Percentiles rank a stretch among this genome's conserved stretches.
phyloP scores from a whole-genome alignment of 192 early-diverging fungal genomes.

The Glomus cerebriforme region DNA sequence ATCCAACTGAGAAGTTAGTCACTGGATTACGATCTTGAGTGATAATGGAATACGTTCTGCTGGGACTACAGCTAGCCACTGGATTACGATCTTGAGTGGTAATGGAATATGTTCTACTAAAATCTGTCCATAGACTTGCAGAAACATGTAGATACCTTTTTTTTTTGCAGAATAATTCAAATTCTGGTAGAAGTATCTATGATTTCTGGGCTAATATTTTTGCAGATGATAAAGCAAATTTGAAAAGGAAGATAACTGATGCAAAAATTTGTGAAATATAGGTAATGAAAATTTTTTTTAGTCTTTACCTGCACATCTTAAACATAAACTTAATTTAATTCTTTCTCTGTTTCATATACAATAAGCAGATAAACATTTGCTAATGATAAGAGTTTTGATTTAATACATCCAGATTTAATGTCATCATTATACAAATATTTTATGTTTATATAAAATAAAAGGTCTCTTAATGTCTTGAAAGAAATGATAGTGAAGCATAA shows the following conservation, averaged over 20 bases:
- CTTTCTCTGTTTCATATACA: too few relatives aligned
- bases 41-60: slow-evolving; percentile 28
- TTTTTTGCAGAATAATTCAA: not conserved
- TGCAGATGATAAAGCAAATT: not conserved
- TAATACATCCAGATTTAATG: slow-evolving; percentile 27
- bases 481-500: slow-evolving; percentile 22
- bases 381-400: not conserved
- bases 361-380: too few relatives aligned
- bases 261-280: not conserved
- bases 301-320: slow-evolving; percentile 27
- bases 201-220: not conserved
- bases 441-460: slow-evolving; percentile 31
- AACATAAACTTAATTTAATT: slow-evolving; percentile 1
- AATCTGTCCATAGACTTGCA: slow-evolving; percentile 31
- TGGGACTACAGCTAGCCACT: slow-evolving; percentile 25
- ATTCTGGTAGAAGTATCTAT: not conserved
- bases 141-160: not conserved
- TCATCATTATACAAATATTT: slow-evolving; percentile 26
- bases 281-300: slow-evolving; percentile 17
- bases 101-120: slow-evolving; percentile 28
- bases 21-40: slow-evolving; percentile 25
- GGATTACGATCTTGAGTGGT: slow-evolving; percentile 25
- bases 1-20: slow-evolving; percentile 31
- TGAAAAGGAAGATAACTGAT: not conserved
- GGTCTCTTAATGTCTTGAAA: slow-evolving; percentile 29